Evolutionary conservation across 75 land plant genomes (phyloP).

Genomic region (Pseudotsuga menziesii): DNA sequence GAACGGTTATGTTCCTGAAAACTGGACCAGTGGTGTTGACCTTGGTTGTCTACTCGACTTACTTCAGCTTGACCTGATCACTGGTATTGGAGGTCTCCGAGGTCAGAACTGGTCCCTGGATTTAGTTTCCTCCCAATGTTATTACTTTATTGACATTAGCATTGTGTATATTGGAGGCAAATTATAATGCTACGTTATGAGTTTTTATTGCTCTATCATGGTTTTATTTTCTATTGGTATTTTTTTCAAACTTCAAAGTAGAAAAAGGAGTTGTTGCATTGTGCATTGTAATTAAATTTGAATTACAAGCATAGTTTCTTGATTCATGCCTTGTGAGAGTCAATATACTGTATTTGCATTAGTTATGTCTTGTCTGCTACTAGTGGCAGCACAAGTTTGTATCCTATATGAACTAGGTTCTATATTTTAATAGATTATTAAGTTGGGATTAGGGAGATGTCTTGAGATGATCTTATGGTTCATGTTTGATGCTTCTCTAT

Average conservation of each 20-base stretch:
- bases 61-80: slow-evolving; percentile 37
- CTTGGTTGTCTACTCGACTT: slow-evolving; percentile 42
- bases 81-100: slow-evolving; percentile 16
- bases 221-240: not conserved
- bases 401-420: no score
- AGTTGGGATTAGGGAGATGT: not conserved
- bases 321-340: not conserved
- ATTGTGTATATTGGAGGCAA: not conserved
- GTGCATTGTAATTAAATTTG: not conserved
- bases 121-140: not conserved
- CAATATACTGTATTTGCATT: not conserved
- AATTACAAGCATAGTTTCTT: not conserved
- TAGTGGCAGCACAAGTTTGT: no score
- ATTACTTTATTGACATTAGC: not conserved
- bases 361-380: not conserved
- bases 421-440: not conserved
- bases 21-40: slow-evolving; percentile 51
- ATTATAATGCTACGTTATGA: not conserved
- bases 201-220: no score
- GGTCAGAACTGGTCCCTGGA: slow-evolving; percentile 12
- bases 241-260: not conserved
- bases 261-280: not conserved
- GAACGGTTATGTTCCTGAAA: slow-evolving; percentile 39
- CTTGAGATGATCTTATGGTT: no score
- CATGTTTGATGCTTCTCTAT: no score